These are phyloP conservation scores for Thuja plicata DNA, from an alignment of 83 land plant species.

Conservation along the genomic window DNA sequence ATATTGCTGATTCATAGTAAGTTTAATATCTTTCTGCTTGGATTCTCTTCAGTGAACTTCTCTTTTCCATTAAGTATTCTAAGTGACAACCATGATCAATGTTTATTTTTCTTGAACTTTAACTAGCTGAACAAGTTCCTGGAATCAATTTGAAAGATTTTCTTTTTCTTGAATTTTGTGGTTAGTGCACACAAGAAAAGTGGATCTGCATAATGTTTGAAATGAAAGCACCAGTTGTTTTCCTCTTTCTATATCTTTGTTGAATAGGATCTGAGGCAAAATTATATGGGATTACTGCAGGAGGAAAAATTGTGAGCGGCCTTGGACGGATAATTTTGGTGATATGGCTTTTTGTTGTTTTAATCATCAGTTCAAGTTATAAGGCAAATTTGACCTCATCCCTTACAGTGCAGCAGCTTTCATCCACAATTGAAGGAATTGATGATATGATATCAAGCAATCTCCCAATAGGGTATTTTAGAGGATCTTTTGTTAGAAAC, in stretches of 20 bases:
- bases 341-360: slow-evolving; percentile 68
- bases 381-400: slow-evolving; percentile 66
- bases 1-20: slow-evolving; percentile 76
- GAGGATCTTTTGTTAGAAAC: slow-evolving; percentile 67
- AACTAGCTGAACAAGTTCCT: background rate
- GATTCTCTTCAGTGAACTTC: background rate
- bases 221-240: background rate
- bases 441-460: slow-evolving; percentile 54
- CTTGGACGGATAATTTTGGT: slow-evolving; percentile 53
- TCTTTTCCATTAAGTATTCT: background rate
- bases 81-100: background rate
- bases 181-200: background rate
- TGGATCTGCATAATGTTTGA: background rate
- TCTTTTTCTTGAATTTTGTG: background rate
- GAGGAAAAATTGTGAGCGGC: slow-evolving; percentile 53
- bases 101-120: background rate
- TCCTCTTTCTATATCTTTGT: background rate
- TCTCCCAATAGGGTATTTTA: slow-evolving; percentile 66
- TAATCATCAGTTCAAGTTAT: slow-evolving; percentile 64
- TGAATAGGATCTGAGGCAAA: background rate
- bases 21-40: slow-evolving; percentile 12
- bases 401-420: slow-evolving; percentile 62
- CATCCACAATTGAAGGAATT: slow-evolving; percentile 69
- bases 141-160: background rate
- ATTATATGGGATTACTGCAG: slow-evolving; percentile 25